Percentiles rank a stretch among this genome's conserved stretches.
Evolutionary conservation across 371 early-diverging fungal genomes (phyloP).

Genomic region (Vittaforma corneae): DNA sequence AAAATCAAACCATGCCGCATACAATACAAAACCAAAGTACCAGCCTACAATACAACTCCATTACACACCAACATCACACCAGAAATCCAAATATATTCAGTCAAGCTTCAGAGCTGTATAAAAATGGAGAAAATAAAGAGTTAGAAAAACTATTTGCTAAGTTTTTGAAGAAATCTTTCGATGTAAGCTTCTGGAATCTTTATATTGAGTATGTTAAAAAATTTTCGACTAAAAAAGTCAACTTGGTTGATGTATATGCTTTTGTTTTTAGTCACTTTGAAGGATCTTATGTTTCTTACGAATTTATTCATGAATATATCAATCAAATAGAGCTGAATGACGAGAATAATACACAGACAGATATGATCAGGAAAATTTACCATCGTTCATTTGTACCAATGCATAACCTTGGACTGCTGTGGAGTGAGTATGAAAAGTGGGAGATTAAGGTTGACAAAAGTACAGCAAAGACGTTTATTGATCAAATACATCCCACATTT

Average conservation of each 20-base stretch:
- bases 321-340: constrained; percentile 15
- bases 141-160: constrained; percentile 44
- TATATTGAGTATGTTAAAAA: constrained; percentile 41
- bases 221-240: constrained; percentile 24
- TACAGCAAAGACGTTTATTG: constrained; percentile 25
- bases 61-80: no score
- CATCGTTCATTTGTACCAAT: constrained; percentile 38
- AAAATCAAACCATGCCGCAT: no score
- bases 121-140: no score
- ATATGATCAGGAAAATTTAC: constrained; percentile 41
- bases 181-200: constrained; percentile 29
- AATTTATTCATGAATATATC: constrained; percentile 34
- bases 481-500: constrained; percentile 13
- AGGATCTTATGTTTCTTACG: constrained; percentile 34
- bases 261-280: constrained; percentile 40
- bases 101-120: no score
- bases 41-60: no score
- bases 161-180: constrained; percentile 37
- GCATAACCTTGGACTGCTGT: constrained; percentile 27
- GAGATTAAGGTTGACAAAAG: constrained; percentile 34
- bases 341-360: constrained; percentile 30
- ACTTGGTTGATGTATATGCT: constrained; percentile 32
- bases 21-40: no score
- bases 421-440: constrained; percentile 45
- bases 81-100: no score